Percentiles rank a stretch among this genome's conserved stretches.
Conservation (phyloP, 192 early-diverging fungal genomes). For the Borealophlyctis nickersoniae region DNA sequence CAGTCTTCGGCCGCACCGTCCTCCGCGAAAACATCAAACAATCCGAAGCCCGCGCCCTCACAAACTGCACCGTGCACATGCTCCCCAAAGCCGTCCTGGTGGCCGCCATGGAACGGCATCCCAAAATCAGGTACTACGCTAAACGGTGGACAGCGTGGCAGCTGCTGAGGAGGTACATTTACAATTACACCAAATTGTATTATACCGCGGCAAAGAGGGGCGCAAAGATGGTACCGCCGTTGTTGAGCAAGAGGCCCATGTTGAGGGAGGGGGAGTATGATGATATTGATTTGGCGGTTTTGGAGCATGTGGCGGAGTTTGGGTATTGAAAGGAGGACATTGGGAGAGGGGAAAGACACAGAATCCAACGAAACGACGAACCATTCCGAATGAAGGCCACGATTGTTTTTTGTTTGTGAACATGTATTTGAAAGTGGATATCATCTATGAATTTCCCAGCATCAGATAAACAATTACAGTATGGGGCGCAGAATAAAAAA, state of each 20-base stretch:
- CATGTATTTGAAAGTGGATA: too few species aligned
- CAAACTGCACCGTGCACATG: slow-evolving; percentile 36
- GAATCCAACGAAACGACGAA: too few species aligned
- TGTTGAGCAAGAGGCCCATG: slow-evolving; percentile 37
- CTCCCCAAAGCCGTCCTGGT: slow-evolving; percentile 27
- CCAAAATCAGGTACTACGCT: slow-evolving; percentile 51
- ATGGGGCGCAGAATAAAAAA: too few species aligned
- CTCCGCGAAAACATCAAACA: slow-evolving; percentile 43
- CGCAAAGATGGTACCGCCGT: slow-evolving; percentile 37
- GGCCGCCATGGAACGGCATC: slow-evolving; percentile 33
- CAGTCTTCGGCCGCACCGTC: slow-evolving; percentile 42
- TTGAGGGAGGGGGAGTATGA: slow-evolving; percentile 45
- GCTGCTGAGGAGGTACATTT: slow-evolving; percentile 40
- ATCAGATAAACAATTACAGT: too few species aligned
- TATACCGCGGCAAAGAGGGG: slow-evolving; percentile 47
- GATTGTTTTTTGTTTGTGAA: too few species aligned
- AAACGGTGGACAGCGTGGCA: slow-evolving; percentile 55
- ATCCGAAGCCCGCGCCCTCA: slow-evolving; percentile 47
- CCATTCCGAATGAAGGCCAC: too few species aligned
- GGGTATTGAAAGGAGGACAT: slow-evolving; percentile 32
- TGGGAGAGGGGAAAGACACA: too few species aligned
- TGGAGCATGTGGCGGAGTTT: slow-evolving; percentile 48
- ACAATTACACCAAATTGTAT: slow-evolving; percentile 43
- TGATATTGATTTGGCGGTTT: slow-evolving; percentile 47
- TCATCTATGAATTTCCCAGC: too few species aligned